These are phyloP conservation scores for Podospora bellae-mahoneyi DNA, from an alignment of 495 filamentous ascomycete species.

Conservation along the genomic window DNA sequence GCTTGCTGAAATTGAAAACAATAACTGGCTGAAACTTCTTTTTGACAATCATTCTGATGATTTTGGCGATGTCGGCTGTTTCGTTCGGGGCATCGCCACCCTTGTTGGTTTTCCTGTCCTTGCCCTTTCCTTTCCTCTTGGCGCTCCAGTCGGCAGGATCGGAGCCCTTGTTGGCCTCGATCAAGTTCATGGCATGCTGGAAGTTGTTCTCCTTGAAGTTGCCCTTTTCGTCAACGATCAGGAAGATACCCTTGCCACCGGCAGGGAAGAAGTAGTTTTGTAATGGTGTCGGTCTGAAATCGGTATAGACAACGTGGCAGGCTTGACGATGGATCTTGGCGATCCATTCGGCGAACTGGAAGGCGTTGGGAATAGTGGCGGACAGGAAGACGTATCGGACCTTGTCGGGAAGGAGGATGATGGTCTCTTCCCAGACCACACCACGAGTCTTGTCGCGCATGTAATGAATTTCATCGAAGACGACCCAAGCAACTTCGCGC, in stretches of 20 bases:
- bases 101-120: constrained; percentile 86
- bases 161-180: constrained; percentile 83
- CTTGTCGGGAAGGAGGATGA: constrained; percentile 95
- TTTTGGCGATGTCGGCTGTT: constrained; percentile 87
- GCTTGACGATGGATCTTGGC: constrained; percentile 94
- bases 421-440: constrained; percentile 99
- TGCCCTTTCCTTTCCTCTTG: constrained; percentile 79
- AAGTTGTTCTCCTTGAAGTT: constrained; percentile 95
- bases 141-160: constrained; percentile 74
- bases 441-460: constrained; percentile 90
- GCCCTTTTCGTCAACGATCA: constrained; percentile 95
- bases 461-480: constrained; percentile 99
- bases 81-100: constrained; percentile 59
- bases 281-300: constrained; percentile 92
- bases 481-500: constrained; percentile 96
- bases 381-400: constrained; percentile 97
- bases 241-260: constrained; percentile 87
- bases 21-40: constrained; percentile 96
- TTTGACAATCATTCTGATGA: constrained; percentile 96
- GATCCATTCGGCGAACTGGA: constrained; percentile 99
- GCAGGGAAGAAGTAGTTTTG: constrained; percentile 98
- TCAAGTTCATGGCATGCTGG: constrained; percentile 84
- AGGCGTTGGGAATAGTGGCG: constrained; percentile 97
- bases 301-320: constrained; percentile 97
- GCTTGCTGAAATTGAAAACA: constrained; percentile 98